Conservation (phyloP, 305 asterid species). For the Fraxinus baroniana region DNA sequence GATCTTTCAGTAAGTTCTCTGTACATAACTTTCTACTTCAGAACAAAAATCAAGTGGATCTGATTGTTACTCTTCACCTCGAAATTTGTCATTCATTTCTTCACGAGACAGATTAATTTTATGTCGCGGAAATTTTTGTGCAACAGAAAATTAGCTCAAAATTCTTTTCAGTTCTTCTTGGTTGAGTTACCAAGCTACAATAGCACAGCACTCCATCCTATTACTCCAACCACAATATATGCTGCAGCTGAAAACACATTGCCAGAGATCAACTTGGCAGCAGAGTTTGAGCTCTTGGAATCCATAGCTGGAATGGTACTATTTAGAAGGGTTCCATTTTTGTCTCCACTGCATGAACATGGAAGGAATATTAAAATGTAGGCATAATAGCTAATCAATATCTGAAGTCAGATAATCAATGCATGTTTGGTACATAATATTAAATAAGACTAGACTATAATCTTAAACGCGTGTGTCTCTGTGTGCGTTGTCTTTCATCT, state of each 20-base stretch:
- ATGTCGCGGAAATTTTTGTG: neutral
- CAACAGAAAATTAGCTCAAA: constrained; percentile 18
- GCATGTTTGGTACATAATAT: neutral
- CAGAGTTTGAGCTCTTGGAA: constrained; percentile 47
- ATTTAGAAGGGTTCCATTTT: constrained; percentile 50
- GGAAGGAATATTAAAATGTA: constrained; percentile 1
- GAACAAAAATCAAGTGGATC: neutral
- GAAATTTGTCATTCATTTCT: neutral
- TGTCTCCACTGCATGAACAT: constrained; percentile 38
- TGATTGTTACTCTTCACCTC: neutral
- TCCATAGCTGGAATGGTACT: constrained; percentile 66
- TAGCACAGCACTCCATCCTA: constrained; percentile 32
- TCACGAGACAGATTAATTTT: neutral
- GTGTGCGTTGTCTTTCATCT: neutral
- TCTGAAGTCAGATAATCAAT: neutral
- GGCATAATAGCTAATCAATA: neutral
- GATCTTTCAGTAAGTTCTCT: neutral
- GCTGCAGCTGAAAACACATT: constrained; percentile 14
- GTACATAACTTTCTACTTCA: constrained; percentile 16
- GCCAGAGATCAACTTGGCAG: constrained; percentile 17
- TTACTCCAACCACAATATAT: constrained; percentile 27
- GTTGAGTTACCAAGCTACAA: constrained; percentile 30
- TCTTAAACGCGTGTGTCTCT: neutral
- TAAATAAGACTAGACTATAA: neutral
- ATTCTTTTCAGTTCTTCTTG: constrained; percentile 1